A percentile compares a stretch with the other conserved stretches of the same genome.
Conservation (phyloP, 306 rosid genomes). For the Casuarina equisetifolia region DNA sequence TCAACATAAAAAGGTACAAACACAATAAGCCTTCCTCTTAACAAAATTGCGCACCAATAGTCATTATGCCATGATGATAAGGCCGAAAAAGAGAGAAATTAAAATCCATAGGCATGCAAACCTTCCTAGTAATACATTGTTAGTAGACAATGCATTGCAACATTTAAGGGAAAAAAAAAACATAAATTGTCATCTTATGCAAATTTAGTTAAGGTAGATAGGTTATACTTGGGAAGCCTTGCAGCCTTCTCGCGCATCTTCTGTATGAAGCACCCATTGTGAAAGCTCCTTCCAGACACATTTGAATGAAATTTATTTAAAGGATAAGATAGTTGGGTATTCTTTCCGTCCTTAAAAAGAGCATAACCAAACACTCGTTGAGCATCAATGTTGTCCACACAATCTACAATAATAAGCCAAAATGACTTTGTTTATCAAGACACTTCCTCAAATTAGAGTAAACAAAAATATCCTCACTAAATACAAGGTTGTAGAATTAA, state of each 20-base stretch:
- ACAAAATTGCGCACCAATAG: background rate
- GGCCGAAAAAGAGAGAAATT: background rate
- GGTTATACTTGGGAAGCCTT: slow-evolving; percentile 68
- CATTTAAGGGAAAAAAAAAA: slow-evolving; percentile 8
- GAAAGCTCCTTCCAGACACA: slow-evolving; percentile 93
- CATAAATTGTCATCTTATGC: background rate
- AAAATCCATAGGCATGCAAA: background rate
- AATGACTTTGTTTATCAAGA: slow-evolving; percentile 7
- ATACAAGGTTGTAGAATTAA: background rate
- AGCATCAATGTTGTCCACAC: slow-evolving; percentile 83
- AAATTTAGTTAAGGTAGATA: slow-evolving; percentile 22
- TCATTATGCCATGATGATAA: background rate
- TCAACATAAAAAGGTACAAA: slow-evolving; percentile 21
- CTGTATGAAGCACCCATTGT: slow-evolving; percentile 94
- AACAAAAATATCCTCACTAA: background rate
- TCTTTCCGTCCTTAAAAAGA: slow-evolving; percentile 90
- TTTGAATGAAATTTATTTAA: slow-evolving; percentile 81
- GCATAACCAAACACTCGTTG: slow-evolving; percentile 88
- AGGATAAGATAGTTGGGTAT: slow-evolving; percentile 77
- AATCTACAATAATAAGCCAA: slow-evolving; percentile 56
- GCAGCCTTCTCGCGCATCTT: slow-evolving; percentile 90
- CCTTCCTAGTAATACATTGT: background rate
- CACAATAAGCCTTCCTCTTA: slow-evolving; percentile 12
- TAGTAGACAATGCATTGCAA: background rate
- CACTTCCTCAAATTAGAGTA: slow-evolving; percentile 11